Evolutionary conservation across 352 stramenopile genomes (phyloP).

Genomic region (Discostella stelligera): DNA sequence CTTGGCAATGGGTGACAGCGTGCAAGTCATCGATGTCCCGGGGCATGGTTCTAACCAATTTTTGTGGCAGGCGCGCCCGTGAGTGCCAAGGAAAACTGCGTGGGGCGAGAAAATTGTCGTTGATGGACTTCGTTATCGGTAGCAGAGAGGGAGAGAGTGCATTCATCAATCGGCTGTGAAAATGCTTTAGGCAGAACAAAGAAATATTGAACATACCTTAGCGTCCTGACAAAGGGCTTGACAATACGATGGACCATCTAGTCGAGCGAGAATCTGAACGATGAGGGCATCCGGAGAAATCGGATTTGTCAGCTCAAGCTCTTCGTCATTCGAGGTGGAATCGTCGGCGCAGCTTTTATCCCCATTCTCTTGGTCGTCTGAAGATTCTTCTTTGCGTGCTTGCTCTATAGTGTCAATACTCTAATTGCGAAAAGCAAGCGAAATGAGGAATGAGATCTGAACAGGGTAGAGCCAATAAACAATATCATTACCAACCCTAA

Average conservation of each 20-base stretch:
- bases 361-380: constrained; percentile 2
- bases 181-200: background rate
- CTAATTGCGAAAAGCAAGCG: background rate
- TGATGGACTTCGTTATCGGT: constrained; percentile 37
- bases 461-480: background rate
- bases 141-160: constrained; percentile 36
- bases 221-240: constrained; percentile 57
- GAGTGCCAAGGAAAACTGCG: constrained; percentile 52
- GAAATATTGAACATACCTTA: constrained; percentile 18
- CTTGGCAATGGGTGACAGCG: constrained; percentile 61
- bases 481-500: background rate
- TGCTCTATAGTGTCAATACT: background rate
- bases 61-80: constrained; percentile 31
- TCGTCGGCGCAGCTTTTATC: constrained; percentile 7
- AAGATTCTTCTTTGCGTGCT: constrained; percentile 11
- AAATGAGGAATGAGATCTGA: background rate
- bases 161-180: background rate
- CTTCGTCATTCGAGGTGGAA: constrained; percentile 7
- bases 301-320: background rate
- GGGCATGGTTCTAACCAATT: constrained; percentile 69
- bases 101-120: constrained; percentile 45
- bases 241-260: constrained; percentile 61
- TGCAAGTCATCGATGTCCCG: constrained; percentile 79
- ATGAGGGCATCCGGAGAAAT: constrained; percentile 32
- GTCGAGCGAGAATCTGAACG: constrained; percentile 54